These are phyloP conservation scores for Chlorella ohadii DNA, from an alignment of 139 green algal species.

Conservation along the genomic window DNA sequence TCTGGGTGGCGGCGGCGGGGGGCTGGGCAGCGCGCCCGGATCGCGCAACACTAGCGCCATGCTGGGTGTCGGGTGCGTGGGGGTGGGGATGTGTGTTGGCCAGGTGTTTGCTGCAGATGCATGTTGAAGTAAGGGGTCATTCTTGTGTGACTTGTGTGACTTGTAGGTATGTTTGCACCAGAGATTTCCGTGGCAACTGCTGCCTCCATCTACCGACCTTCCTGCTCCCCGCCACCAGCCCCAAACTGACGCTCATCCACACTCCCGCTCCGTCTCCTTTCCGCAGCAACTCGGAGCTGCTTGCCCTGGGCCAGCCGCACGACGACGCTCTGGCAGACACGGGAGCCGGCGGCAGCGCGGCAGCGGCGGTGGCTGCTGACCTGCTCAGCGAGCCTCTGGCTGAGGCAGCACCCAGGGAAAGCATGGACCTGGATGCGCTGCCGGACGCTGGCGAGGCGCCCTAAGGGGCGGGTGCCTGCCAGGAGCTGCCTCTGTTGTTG, in stretches of 20 bases:
- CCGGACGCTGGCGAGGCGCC: not conserved
- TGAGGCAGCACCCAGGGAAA: not conserved
- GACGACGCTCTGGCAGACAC: not conserved
- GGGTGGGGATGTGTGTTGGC: not conserved
- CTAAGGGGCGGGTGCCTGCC: no score
- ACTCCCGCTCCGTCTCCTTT: no score
- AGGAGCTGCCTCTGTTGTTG: no score
- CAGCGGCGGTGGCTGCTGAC: not conserved
- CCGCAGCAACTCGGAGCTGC: slow-evolving; percentile 4
- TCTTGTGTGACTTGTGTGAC: no score
- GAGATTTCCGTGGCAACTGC: no score
- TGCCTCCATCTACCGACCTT: no score
- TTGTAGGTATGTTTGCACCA: no score
- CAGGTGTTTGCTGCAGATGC: not conserved
- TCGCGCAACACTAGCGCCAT: slow-evolving; percentile 19
- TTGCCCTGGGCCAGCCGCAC: not conserved
- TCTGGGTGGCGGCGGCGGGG: not conserved
- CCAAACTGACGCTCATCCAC: no score
- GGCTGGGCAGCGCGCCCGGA: not conserved
- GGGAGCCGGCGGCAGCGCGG: not conserved
- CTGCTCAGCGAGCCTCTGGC: slow-evolving; percentile 1
- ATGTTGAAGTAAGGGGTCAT: no score
- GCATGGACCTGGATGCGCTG: slow-evolving; percentile 10
- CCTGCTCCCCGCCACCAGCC: no score
- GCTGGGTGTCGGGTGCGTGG: slow-evolving; percentile 23